Conservation (phyloP, 2,329 filamentous ascomycete genomes). For the Alternaria solani region DNA sequence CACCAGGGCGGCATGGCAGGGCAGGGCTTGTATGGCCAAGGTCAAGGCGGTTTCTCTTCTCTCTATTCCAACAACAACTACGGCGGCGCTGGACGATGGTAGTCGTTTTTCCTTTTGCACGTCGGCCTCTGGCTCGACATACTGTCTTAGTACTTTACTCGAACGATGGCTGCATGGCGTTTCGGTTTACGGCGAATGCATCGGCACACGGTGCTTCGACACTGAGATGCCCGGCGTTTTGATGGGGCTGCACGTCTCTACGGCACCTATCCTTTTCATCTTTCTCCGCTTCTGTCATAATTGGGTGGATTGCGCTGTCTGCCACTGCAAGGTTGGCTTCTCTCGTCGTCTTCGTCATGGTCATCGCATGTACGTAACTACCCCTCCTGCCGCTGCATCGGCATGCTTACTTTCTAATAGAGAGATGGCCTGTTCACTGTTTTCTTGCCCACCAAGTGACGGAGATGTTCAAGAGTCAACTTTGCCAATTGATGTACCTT, state of each 20-base stretch:
- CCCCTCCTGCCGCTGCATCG: conserved; percentile 52
- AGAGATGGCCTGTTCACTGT: conserved; percentile 49
- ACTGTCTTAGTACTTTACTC: conserved; percentile 45
- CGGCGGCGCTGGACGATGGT: conserved; percentile 51
- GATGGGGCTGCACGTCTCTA: conserved; percentile 40
- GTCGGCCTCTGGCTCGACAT: conserved; percentile 35
- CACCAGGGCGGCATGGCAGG: conserved; percentile 84
- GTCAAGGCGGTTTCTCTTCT: conserved; percentile 89
- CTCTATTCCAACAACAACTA: conserved; percentile 75
- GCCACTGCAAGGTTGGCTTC: conserved; percentile 47
- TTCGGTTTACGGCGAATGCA: conserved; percentile 49
- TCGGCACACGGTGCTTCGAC: conserved; percentile 48
- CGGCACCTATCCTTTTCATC: conserved; percentile 43
- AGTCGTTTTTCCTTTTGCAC: conserved; percentile 45
- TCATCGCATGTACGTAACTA: conserved; percentile 55
- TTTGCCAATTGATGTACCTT: conserved; percentile 41
- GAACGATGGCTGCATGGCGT: conserved; percentile 50
- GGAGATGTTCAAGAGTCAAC: conserved; percentile 50
- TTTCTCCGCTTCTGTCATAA: conserved; percentile 34
- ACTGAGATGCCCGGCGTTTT: conserved; percentile 50
- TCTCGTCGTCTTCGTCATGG: conserved; percentile 58
- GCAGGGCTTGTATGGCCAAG: conserved; percentile 89
- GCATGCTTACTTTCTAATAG: conserved; percentile 55
- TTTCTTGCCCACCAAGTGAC: conserved; percentile 48
- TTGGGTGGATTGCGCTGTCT: conserved; percentile 46